Percentiles rank a stretch among this genome's conserved stretches.
These are phyloP conservation scores for Arachis monticola DNA, from an alignment of 331 rosid species.

Conservation along the genomic window DNA sequence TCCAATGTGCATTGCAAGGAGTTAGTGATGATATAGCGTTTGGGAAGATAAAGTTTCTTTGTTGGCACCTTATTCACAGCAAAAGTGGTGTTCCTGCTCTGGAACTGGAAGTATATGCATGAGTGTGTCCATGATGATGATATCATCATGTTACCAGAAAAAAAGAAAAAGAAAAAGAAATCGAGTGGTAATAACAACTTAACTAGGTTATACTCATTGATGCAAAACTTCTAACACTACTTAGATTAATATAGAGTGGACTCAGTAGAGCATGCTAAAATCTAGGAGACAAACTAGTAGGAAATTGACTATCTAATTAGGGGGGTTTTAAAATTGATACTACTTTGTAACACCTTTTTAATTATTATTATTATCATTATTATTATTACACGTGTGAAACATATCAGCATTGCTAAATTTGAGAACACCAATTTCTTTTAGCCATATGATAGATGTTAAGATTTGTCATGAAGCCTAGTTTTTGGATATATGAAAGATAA, in stretches of 20 bases:
- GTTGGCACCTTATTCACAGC: constrained; percentile 21
- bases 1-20: constrained; percentile 9
- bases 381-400: neutral
- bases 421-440: neutral
- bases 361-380: too few species aligned
- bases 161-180: neutral
- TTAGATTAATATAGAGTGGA: neutral
- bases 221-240: constrained; percentile 10
- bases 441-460: too few species aligned
- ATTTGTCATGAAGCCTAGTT: too few species aligned
- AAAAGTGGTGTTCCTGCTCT: constrained; percentile 4
- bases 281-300: constrained; percentile 41
- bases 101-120: constrained; percentile 24
- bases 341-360: neutral
- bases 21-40: constrained; percentile 5
- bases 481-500: too few species aligned
- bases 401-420: neutral
- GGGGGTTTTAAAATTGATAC: neutral
- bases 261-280: neutral
- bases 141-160: constrained; percentile 14
- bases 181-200: neutral
- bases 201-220: neutral
- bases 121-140: constrained; percentile 33
- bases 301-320: constrained; percentile 32
- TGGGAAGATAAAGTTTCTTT: constrained; percentile 18